A percentile compares a stretch with the other conserved stretches of the same genome.
Evolutionary conservation across 495 filamentous ascomycete genomes (phyloP).

Genomic region (Echria macrotheca): DNA sequence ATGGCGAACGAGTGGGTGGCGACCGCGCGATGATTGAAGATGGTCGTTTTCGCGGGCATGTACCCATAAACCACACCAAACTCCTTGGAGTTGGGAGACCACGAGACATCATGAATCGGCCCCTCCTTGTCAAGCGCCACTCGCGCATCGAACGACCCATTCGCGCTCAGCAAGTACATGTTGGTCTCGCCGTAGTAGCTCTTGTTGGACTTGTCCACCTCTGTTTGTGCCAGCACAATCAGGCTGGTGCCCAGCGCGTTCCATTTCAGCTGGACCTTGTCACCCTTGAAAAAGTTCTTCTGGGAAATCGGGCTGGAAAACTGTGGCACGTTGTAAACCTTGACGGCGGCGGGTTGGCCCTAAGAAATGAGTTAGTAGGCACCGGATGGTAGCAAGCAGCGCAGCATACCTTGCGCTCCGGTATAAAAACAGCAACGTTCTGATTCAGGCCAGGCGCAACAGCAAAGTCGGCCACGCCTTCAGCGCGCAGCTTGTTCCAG

Average conservation of each 20-base stretch:
- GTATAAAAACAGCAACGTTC: slow-evolving; percentile 87
- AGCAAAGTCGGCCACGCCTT: slow-evolving; percentile 87
- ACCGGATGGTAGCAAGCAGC: neutral
- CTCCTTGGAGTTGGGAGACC: slow-evolving; percentile 93
- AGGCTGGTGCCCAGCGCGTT: slow-evolving; percentile 82
- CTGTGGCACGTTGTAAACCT: slow-evolving; percentile 86
- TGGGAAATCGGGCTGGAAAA: slow-evolving; percentile 79
- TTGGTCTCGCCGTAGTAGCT: slow-evolving; percentile 99
- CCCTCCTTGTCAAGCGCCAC: slow-evolving; percentile 94
- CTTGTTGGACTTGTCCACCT: slow-evolving; percentile 96
- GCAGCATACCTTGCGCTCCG: slow-evolving; percentile 76
- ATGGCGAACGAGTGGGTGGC: slow-evolving; percentile 76
- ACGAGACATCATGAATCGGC: slow-evolving; percentile 96
- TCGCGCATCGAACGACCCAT: slow-evolving; percentile 85
- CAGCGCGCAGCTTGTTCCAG: slow-evolving; percentile 90
- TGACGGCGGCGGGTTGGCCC: slow-evolving; percentile 88
- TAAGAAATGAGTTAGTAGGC: slow-evolving; percentile 27
- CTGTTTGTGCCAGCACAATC: slow-evolving; percentile 94
- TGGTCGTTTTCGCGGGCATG: slow-evolving; percentile 95
- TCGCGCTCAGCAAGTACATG: slow-evolving; percentile 88
- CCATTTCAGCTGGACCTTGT: slow-evolving; percentile 98
- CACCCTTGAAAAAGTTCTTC: slow-evolving; percentile 98
- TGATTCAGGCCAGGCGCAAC: slow-evolving; percentile 82
- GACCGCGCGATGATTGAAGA: slow-evolving; percentile 84
- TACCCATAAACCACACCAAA: slow-evolving; percentile 97